These are phyloP conservation scores for Suaeda aralocaspica DNA, from an alignment of 148 eudicot genomes.

Conservation along the genomic window DNA sequence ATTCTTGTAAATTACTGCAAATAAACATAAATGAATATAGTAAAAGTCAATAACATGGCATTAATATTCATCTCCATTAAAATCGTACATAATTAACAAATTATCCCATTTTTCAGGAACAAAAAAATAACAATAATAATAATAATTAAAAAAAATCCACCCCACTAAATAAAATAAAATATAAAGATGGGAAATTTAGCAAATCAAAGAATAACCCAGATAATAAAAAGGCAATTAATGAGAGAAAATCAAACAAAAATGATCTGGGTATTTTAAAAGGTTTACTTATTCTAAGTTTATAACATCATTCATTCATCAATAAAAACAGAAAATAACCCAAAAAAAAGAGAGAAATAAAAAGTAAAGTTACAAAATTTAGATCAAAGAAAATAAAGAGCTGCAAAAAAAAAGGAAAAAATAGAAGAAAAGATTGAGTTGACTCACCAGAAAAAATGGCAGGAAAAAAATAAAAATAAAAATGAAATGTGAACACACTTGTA, in stretches of 20 bases:
- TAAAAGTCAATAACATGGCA: background rate
- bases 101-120: too few species aligned
- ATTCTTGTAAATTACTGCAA: background rate
- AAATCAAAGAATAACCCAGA: background rate
- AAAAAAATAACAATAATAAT: background rate
- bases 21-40: background rate
- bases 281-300: background rate
- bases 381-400: background rate
- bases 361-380: background rate
- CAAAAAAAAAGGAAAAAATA: background rate
- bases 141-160: background rate
- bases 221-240: background rate
- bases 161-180: too few species aligned
- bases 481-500: slow-evolving; percentile 2
- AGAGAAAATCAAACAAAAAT: background rate
- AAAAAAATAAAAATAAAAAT: slow-evolving; percentile 4
- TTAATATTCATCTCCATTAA: background rate
- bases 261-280: slow-evolving; percentile 18
- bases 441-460: slow-evolving; percentile 18
- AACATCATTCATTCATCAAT: background rate
- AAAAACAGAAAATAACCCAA: background rate
- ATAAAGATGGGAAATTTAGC: background rate
- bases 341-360: background rate
- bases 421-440: background rate
- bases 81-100: too few species aligned